Evolutionary conservation across 129 eudicot species (phyloP), one percentile per base, ranked within the genome.

Genomic region (Apium graveolens): DNA sequence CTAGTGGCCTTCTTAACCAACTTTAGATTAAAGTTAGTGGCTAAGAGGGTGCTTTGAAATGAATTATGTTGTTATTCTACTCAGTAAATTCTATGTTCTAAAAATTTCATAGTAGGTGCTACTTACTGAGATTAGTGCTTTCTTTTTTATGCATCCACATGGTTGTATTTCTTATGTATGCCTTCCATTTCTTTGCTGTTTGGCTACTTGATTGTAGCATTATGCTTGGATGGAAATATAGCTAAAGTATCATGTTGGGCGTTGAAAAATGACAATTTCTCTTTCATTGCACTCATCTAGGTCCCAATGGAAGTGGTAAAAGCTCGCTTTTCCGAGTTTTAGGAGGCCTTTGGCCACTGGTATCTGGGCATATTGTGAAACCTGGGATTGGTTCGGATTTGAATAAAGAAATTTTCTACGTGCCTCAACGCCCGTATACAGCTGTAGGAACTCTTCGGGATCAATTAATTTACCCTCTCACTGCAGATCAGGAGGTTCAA

Each of bases 251-350:
- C 65, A 65, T 44, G 14, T 39, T 74, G 34, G 35, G 65, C 42
- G 3, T 16, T 70, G 35, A 31, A 41, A 38, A 73, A 41, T 80
- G n/a, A 44, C 48, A 37, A 45, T 80, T 80, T 60, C 18, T 3
- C 39, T 44, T 68, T 38, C 20, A 27, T 20, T 80, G 82, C 3
- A 34, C 42, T 35, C 81, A 60, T 53, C 45, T 81, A 96, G 97
- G 99, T 85, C 97, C 99, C 78, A 96, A 96, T 86, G 99, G 99
- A 76, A 96, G 99, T 45, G 99, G 99, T 55, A 96, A 96, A 79
- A 96, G 99, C 89, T 96, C 99, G n/a, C 97, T 96, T 43, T 96
- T 96, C 82, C 90, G 99, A 77, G 99, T 96, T 71, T 82, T 96
- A 76, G 99, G 99, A 81, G 99, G 99, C 49, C 89, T 96, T 73